Base-by-base conservation (phyloP, 2,329 filamentous ascomycete genomes). In the Alternaria longipes region DNA sequence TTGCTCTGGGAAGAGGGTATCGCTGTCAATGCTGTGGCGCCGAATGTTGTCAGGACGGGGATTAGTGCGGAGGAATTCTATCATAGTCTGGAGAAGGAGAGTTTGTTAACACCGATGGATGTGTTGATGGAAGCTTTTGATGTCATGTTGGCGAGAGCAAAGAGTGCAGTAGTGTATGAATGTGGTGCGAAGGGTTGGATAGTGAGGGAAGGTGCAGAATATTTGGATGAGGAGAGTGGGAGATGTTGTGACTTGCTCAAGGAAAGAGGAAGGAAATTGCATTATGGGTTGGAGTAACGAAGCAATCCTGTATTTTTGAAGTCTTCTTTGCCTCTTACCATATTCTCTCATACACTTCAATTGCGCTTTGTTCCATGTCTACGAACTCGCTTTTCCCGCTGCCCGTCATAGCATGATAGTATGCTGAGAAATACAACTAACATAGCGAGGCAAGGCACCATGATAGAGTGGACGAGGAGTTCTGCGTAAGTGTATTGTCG, bases 81-180 rank as follows among this genome's bases (percentile, higher is more conserved):
- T 59, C 74, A 81, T 22, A 60, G 56, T 14, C 54, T 81, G 38
- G 78, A 80, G 36, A 63, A 63, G 12, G 59, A 73, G 50, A 70
- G 72, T 2, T 49, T 82, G 24, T 59, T 83, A 52, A 79, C 78
- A 9, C 74, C 78, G 0, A 81, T 83, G 70, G 67, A 79, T 32
- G 73, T 72, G 0, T 69, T 82, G 8, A 68, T 82, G n/a, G 73
- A 79, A 38, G 76, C 78, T 1, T 82, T 82, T 59, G 71, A 78
- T 52, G 70, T 71, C 12, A 75, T 81, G 46, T 59, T 83, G 8
- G 51, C 53, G 1, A 68, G 73, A 30, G 64, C 69, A n/a, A 71
- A 70, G n/a, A 80, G 76, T 28, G 81, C 80, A 1, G 74, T 81
- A 60, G 77, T 78, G n/a, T 74, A 79, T 45, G 81, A 83, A 55